These are phyloP conservation scores for Diaporthe helianthi DNA, from an alignment of 2,329 filamentous ascomycete species.

Conservation along the genomic window DNA sequence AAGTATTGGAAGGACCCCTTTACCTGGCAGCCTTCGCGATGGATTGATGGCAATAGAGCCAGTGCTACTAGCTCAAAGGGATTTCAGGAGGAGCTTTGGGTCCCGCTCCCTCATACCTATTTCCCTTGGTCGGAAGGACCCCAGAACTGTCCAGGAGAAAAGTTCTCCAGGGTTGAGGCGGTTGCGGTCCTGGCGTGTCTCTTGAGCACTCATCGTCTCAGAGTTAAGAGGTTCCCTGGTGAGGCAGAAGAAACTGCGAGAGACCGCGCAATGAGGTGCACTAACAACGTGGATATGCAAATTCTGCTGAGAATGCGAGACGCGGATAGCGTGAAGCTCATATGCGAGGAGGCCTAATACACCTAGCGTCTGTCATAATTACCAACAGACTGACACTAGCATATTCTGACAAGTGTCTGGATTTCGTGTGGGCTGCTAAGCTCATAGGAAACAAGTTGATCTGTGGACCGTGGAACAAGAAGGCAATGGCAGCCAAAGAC, in stretches of 20 bases:
- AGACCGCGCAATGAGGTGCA: conserved; percentile 30
- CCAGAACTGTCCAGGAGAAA: conserved; percentile 37
- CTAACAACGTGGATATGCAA: conserved; percentile 37
- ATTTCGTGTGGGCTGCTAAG: too few species aligned
- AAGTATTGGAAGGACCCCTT: conserved; percentile 29
- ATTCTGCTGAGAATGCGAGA: conserved; percentile 37
- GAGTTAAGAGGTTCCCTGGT: conserved; percentile 15
- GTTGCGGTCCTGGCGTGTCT: conserved; percentile 37
- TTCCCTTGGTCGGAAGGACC: conserved; percentile 38
- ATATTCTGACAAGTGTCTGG: too few species aligned
- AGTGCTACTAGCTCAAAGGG: neutral
- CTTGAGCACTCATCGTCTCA: conserved; percentile 32
- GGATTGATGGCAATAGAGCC: conserved; percentile 16
- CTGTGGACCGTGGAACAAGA: too few species aligned
- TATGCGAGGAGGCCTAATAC: conserved; percentile 13
- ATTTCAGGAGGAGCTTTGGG: conserved; percentile 18
- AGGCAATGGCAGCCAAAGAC: too few species aligned
- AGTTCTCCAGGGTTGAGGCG: conserved; percentile 38
- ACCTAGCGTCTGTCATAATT: too few species aligned
- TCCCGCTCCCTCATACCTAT: conserved; percentile 32
- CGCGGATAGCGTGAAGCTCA: conserved; percentile 35
- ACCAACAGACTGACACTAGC: too few species aligned
- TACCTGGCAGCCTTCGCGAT: conserved; percentile 34
- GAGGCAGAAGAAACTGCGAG: conserved; percentile 32
- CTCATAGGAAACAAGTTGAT: too few species aligned